Base-by-base conservation (phyloP, 1,139 yeast species). In the Pichia sp. region DNA sequence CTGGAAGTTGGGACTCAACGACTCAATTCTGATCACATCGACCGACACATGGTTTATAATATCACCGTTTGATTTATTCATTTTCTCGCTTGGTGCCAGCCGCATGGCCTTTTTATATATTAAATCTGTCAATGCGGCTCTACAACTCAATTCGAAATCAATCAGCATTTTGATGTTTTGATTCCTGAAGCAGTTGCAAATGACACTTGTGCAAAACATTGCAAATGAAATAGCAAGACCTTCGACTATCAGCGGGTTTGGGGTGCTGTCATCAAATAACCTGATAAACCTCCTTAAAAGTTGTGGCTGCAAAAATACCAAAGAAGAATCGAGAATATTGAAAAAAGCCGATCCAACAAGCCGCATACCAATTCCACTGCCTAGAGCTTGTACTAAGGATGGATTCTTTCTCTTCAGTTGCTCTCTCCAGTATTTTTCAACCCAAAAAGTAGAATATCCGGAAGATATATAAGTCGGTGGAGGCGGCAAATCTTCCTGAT, bases 11-110 rank as follows among this genome's bases (percentile, higher is more conserved):
- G 71, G 73, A 4, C 77, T 65, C 43, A 78, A 61, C 29, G 69
- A 71, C 50, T 75, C 85, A 40, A 80, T 69, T 53, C 79, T 70
- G 35, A 58, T 61, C 11, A 74, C 75, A 62, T 79, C 85, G 33
- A 77, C 79, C n/a, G 83, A 69, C 60, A 78, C 68, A 54, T 75
- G 62, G 51, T 77, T 79, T 43, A 78, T 64, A 39, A 79, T 73
- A 47, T 77, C 82, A 52, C 84, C 85, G 0, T 79, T 67, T 1
- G 80, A 61, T 36, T 70, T 64, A 23, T 66, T 64, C 35, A 65
- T 62, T 44, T 73, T 64, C 6, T 79, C 67, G 28, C 69, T 71
- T 4, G 72, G 66, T 1, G 82, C 72, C 6, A 79, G 56, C 26
- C 55, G 64, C 49, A 79, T 60, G 0, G 79, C 66, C 52, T 79